phyloP scores from a whole-genome alignment of 495 filamentous ascomycete genomes.

The Hypoxylon fuscum region DNA sequence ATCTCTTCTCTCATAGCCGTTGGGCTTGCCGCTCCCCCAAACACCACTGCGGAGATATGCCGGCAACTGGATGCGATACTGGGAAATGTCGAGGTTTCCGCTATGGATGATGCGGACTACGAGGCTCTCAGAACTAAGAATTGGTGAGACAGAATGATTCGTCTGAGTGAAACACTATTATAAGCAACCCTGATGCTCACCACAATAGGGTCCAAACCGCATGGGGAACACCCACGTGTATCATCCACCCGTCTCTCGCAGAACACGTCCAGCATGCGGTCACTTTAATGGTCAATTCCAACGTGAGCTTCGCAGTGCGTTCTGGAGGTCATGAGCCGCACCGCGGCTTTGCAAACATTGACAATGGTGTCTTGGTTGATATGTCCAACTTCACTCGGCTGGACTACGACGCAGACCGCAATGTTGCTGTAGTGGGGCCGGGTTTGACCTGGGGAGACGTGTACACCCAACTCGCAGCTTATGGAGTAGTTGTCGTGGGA shows the following conservation, averaged over 20 bases:
- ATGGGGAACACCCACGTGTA: neutral
- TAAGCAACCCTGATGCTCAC: too few relatives aligned
- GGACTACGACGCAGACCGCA: neutral
- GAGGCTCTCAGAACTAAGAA: too few relatives aligned
- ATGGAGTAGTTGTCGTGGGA: neutral
- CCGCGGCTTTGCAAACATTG: neutral
- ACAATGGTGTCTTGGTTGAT: constrained; percentile 1
- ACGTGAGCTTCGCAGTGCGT: constrained; percentile 3
- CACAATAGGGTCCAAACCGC: neutral
- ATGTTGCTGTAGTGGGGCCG: neutral
- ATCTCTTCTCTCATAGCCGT: too few relatives aligned
- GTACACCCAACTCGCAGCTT: neutral
- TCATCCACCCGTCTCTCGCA: too few relatives aligned
- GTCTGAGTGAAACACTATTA: too few relatives aligned
- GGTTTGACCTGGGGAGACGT: neutral
- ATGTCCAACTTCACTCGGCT: neutral
- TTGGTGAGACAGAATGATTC: too few relatives aligned
- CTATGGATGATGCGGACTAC: too few relatives aligned
- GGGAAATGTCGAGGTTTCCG: too few relatives aligned
- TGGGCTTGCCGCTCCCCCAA: too few relatives aligned
- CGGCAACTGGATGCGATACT: too few relatives aligned
- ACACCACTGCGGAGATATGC: too few relatives aligned
- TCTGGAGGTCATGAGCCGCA: neutral
- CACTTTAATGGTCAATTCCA: neutral
- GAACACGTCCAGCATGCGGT: neutral